Base-by-base conservation (phyloP, 129 eudicot species). In the Glebionis coronaria region DNA sequence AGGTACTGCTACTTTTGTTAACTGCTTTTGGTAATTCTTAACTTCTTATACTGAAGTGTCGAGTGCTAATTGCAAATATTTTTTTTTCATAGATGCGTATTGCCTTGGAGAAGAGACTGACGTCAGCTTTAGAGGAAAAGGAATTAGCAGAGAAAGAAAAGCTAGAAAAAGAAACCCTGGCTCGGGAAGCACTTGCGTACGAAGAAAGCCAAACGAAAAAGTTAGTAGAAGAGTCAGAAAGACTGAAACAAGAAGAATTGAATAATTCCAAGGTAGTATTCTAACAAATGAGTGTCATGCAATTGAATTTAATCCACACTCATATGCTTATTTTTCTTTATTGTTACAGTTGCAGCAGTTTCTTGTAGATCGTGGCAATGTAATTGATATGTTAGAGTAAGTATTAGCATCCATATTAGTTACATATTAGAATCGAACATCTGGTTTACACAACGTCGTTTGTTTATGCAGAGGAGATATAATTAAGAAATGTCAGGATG, bases 391-490 rank as follows among this genome's bases (percentile, higher is more conserved):
- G 25, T 44, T 57, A 70, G 66, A 23, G 74, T 57, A 70, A 57
- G 74, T 45, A 44, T 35, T 7, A 35, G 42, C 7, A 35, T 35
- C 9, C 42, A 35, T 10, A 9, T 14, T 4, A 18, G 42, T 35
- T 35, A 35, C 31, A 3, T 19, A 16, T 3, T 87, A 81, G 83
- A 83, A 82, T 67, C 13, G 42, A 47, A 13, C 29, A 25, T 56
- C 42, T 46, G 63, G 38, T 20, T 61, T 58, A 28, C 35, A 46
- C 9, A 14, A 9, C 21, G 2, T 69, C 1, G 1, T 45, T 66
- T 13, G 12, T 80, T 25, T 58, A 10, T 67, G 82, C 93, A 91
- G 97, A 61, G 88, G 86, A 75, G 97, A 91, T 62, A 82, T 91
- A 25, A 76, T 81, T 38, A 86, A 82, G n/a, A 85, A 80, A 58